Conservation (phyloP, 179 eudicot species). For the Beta macrorhiza region DNA sequence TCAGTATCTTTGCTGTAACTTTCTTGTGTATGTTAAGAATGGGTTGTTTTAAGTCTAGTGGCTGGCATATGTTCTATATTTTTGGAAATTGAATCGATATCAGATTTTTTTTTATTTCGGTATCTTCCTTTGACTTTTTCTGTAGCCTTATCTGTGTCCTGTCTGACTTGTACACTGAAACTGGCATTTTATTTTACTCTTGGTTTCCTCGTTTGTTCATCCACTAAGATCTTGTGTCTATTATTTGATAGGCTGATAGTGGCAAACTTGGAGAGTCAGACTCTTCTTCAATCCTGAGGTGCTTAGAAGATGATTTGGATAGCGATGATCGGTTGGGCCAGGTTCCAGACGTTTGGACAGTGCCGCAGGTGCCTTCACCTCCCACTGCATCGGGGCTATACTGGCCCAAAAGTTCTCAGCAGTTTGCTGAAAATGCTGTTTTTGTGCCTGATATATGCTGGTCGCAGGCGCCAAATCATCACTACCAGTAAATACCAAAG, state of each 20-base stretch:
- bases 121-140: background rate
- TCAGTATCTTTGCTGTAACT: background rate
- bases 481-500: slow-evolving; percentile 6
- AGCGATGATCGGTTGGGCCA: slow-evolving; percentile 67
- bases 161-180: background rate
- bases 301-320: slow-evolving; percentile 65
- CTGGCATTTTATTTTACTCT: background rate
- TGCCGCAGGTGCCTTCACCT: slow-evolving; percentile 70
- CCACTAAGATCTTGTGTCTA: background rate
- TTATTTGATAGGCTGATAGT: slow-evolving; percentile 70
- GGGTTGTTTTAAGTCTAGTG: background rate
- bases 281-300: slow-evolving; percentile 50
- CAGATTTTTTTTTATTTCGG: background rate
- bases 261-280: slow-evolving; percentile 84
- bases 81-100: background rate
- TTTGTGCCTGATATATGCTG: slow-evolving; percentile 73
- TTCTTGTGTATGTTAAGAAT: background rate
- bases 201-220: background rate
- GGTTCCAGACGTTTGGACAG: slow-evolving; percentile 82
- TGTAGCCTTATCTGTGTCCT: background rate
- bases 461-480: slow-evolving; percentile 29
- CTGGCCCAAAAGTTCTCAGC: slow-evolving; percentile 68
- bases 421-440: slow-evolving; percentile 34
- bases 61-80: background rate
- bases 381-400: slow-evolving; percentile 82